A percentile compares a stretch with the other conserved stretches of the same genome.
Evolutionary conservation across 1,139 yeast genomes (phyloP).

Genomic region (Protomyces inouyei): DNA sequence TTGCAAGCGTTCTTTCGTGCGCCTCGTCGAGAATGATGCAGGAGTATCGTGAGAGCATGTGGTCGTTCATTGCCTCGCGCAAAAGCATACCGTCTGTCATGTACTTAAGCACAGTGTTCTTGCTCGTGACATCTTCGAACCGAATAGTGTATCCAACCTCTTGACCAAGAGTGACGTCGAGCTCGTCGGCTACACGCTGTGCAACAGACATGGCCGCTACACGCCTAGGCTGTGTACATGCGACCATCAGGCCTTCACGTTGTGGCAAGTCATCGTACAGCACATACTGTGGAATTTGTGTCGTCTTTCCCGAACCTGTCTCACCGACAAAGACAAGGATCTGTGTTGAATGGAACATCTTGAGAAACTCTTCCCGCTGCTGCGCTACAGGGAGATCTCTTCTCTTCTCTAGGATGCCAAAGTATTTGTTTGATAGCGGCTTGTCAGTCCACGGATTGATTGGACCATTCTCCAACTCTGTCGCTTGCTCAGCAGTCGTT

Average conservation of each 20-base stretch:
- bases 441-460: constrained; percentile 75
- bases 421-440: constrained; percentile 58
- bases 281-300: constrained; percentile 95
- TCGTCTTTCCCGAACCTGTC: constrained; percentile 97
- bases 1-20: constrained; percentile 93
- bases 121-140: constrained; percentile 82
- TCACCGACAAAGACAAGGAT: constrained; percentile 98
- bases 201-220: constrained; percentile 99
- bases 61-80: constrained; percentile 97
- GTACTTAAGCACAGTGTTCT: constrained; percentile 78
- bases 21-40: constrained; percentile 96
- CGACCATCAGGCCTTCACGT: constrained; percentile 69
- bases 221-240: constrained; percentile 96
- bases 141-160: constrained; percentile 93
- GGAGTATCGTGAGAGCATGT: constrained; percentile 68
- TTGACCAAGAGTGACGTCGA: constrained; percentile 85
- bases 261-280: constrained; percentile 89
- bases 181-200: constrained; percentile 90
- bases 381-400: constrained; percentile 90
- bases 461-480: constrained; percentile 50
- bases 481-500: constrained; percentile 71
- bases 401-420: constrained; percentile 69
- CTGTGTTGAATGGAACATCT: constrained; percentile 77
- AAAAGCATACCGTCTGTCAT: constrained; percentile 99
- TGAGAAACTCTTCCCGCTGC: constrained; percentile 74